Conservation (phyloP, 108 stramenopile genomes). For the Epithemia pelagica region DNA sequence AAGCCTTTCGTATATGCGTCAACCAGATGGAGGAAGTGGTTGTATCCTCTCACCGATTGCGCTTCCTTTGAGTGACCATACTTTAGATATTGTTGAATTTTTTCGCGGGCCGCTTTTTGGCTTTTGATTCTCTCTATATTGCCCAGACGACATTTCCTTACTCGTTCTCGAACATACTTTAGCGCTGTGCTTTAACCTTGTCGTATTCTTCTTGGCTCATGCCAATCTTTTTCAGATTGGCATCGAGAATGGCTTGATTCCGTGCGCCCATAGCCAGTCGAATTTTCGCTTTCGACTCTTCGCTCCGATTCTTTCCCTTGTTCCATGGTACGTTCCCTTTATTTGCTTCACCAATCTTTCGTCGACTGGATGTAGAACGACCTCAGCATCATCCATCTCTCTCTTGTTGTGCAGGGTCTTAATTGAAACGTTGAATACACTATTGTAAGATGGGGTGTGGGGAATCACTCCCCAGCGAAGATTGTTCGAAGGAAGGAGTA, state of each 20-base stretch:
- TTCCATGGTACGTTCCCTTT: conserved; percentile 55
- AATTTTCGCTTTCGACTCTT: conserved; percentile 37
- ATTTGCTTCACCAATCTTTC: conserved; percentile 36
- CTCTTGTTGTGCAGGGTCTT: too few species aligned
- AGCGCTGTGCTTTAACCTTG: conserved; percentile 31
- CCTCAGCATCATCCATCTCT: conserved; percentile 7
- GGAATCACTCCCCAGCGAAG: too few species aligned
- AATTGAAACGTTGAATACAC: too few species aligned
- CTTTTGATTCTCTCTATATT: conserved; percentile 18
- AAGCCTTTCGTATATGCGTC: too few species aligned
- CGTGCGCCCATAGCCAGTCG: conserved; percentile 38
- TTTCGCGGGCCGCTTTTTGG: neutral
- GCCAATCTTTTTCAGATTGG: conserved; percentile 32
- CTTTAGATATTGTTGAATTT: neutral
- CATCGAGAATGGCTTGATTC: conserved; percentile 31
- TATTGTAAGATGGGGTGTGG: too few species aligned
- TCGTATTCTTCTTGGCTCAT: conserved; percentile 45
- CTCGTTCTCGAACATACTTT: conserved; percentile 34
- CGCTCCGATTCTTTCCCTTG: conserved; percentile 32
- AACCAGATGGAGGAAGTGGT: too few species aligned
- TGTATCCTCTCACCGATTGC: too few species aligned
- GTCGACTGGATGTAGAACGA: conserved; percentile 9
- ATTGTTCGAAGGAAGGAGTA: too few species aligned
- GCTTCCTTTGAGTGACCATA: neutral
- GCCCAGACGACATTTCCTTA: conserved; percentile 8